Conservation (phyloP, 1,139 yeast species). For the Hyphopichia fennica region DNA sequence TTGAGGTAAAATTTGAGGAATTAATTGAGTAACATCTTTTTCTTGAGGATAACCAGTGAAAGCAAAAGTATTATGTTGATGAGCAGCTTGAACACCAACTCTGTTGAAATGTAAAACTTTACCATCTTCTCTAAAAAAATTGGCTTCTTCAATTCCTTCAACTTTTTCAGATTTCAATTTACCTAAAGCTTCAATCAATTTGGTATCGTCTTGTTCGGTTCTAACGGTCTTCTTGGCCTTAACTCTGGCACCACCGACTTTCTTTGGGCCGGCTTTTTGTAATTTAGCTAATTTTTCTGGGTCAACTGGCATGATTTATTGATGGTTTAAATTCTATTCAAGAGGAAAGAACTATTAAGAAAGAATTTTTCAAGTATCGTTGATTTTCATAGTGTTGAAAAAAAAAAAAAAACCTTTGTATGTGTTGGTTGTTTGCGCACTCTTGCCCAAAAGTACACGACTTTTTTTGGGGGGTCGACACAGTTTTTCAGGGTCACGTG, state of each 20-base stretch:
- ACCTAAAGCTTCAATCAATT: constrained; percentile 85
- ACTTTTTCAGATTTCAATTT: constrained; percentile 88
- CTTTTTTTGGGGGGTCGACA: too few species aligned
- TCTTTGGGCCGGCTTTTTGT: constrained; percentile 71
- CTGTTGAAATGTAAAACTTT: constrained; percentile 93
- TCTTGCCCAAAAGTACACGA: too few species aligned
- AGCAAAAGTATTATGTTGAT: constrained; percentile 88
- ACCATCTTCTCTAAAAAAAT: constrained; percentile 96
- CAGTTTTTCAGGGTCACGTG: too few species aligned
- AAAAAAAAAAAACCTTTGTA: too few species aligned
- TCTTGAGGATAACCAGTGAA: constrained; percentile 95
- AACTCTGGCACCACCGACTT: constrained; percentile 89
- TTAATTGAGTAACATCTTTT: constrained; percentile 88
- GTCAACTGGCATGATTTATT: constrained; percentile 68
- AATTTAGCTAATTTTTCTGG: constrained; percentile 86
- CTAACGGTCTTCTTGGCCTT: constrained; percentile 68
- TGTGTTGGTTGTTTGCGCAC: too few species aligned
- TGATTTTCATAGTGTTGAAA: too few species aligned
- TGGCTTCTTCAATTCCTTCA: constrained; percentile 92
- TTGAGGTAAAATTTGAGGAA: constrained; percentile 94
- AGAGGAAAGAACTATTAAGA: constrained; percentile 2
- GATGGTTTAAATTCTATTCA: neutral
- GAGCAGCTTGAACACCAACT: constrained; percentile 93
- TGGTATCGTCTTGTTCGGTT: constrained; percentile 81
- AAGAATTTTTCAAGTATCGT: constrained; percentile 1